Percentiles rank a stretch among this genome's conserved stretches.
Conservation (phyloP, 116 monocot species). For the Zostera marina region DNA sequence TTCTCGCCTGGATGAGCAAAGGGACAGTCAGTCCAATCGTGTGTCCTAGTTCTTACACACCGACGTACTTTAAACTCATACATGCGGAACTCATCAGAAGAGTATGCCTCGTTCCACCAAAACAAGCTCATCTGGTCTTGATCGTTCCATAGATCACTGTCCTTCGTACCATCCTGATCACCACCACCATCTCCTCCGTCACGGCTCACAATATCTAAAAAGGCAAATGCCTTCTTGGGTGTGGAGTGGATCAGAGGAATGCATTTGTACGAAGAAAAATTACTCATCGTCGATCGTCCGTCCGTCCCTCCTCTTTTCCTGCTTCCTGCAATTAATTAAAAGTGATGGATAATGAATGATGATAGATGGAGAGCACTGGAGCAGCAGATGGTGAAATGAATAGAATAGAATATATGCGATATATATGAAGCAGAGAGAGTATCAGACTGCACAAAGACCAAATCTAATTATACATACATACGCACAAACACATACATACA, state of each 20-base stretch:
- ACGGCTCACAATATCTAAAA: background rate
- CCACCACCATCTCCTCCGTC: background rate
- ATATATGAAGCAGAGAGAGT: too few species aligned
- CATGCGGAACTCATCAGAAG: constrained; percentile 42
- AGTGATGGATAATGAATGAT: too few species aligned
- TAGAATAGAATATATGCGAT: too few species aligned
- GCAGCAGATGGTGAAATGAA: too few species aligned
- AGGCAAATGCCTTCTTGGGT: background rate
- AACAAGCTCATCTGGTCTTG: background rate
- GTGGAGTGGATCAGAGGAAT: background rate
- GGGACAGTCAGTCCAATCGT: constrained; percentile 61
- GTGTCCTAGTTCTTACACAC: constrained; percentile 25
- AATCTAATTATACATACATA: too few species aligned
- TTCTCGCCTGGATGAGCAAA: constrained; percentile 44
- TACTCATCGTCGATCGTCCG: background rate
- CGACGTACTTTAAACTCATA: constrained; percentile 53
- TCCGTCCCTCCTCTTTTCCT: too few species aligned
- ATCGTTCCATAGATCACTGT: background rate
- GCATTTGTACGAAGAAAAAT: background rate
- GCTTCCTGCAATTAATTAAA: too few species aligned
- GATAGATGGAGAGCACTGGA: too few species aligned
- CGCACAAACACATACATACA: too few species aligned
- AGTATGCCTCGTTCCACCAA: constrained; percentile 16
- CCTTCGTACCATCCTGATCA: background rate
- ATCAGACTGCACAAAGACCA: too few species aligned